Evolutionary conservation across 2,329 filamentous ascomycete species (phyloP), one percentile per base, ranked within the genome.

Genomic region (Ambrosiella cleistominuta): DNA sequence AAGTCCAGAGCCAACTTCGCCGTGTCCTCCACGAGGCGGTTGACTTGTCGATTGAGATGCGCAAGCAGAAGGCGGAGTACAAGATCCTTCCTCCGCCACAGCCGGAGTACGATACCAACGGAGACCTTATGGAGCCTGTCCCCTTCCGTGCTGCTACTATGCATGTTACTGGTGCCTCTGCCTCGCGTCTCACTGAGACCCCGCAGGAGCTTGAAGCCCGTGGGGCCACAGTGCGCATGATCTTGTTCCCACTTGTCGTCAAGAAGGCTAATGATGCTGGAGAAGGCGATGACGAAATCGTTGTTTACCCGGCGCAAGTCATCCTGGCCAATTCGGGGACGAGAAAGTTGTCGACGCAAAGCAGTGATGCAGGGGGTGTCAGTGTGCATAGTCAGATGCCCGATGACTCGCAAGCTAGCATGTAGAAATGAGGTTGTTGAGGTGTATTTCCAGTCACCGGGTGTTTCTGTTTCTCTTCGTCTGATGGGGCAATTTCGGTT

Each of bases 41-140:
- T 54, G 85, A 87, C 60, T 79, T 98, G 9, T 89, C 89, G 1
- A 83, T 98, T 63, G 90, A 96, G 72, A 98, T 98, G 93, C 89
- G 93, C 68, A 94, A 86, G 13, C 93, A 98, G 69, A 83, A 88
- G 61, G 89, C 93, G 42, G 93, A 97, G 73, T 98, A 95, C 74
- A 93, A 95, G 74, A 98, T 98, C 91, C 82, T 97, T 15, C 91
- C 93, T 36, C 93, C 93, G 3, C 76, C 95, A 58, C 88, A 93
- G 69, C 93, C 93, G 19, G 89, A 96, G 69, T 97, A 95, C 70
- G 90, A 97, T 70, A 85, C 83, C 64, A 88, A 93, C 62, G 93
- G 93, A 64, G 91, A 97, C 66, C 79, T 98, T 7, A 78, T 84
- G 13, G 85, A 87, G 57, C 91, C 90, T 59, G 88, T 97, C 8